Conservation (phyloP, 257 asterid genomes). For the Lithospermum erythrorhizon region DNA sequence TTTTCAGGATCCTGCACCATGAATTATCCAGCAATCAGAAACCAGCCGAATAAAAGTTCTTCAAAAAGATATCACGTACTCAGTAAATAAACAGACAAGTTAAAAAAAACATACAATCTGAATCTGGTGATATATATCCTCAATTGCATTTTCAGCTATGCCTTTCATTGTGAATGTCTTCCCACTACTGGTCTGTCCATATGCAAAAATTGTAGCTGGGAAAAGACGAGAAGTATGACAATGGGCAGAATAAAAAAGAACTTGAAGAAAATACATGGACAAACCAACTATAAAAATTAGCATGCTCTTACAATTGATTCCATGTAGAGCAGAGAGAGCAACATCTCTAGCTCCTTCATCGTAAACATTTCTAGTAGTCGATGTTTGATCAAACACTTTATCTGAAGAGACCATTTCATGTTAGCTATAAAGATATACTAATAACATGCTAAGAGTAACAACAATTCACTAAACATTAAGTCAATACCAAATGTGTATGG, state of each 20-base stretch:
- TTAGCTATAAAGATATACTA: neutral
- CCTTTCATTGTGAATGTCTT: slow-evolving; percentile 97
- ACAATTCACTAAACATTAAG: neutral
- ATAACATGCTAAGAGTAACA: neutral
- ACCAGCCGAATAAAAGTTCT: neutral
- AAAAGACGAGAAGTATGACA: slow-evolving; percentile 8
- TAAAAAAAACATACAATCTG: slow-evolving; percentile 32
- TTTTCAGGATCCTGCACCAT: slow-evolving; percentile 62
- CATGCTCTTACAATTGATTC: slow-evolving; percentile 63
- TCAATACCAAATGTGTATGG: slow-evolving; percentile 53
- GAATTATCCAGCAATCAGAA: slow-evolving; percentile 8
- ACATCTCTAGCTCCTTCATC: slow-evolving; percentile 90
- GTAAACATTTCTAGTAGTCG: slow-evolving; percentile 65
- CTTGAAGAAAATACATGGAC: no score
- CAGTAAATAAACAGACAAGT: neutral
- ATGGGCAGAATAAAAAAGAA: no score
- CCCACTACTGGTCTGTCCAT: slow-evolving; percentile 98
- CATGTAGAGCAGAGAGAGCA: slow-evolving; percentile 79
- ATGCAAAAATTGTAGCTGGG: slow-evolving; percentile 94
- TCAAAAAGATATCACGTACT: neutral
- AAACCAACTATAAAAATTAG: neutral
- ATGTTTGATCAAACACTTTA: slow-evolving; percentile 66
- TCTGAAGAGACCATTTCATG: slow-evolving; percentile 26
- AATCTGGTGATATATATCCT: slow-evolving; percentile 73
- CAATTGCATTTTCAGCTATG: slow-evolving; percentile 70